Evolutionary conservation across 768 basidiomycete genomes (phyloP).

Genomic region (Boletus subparvulus): DNA sequence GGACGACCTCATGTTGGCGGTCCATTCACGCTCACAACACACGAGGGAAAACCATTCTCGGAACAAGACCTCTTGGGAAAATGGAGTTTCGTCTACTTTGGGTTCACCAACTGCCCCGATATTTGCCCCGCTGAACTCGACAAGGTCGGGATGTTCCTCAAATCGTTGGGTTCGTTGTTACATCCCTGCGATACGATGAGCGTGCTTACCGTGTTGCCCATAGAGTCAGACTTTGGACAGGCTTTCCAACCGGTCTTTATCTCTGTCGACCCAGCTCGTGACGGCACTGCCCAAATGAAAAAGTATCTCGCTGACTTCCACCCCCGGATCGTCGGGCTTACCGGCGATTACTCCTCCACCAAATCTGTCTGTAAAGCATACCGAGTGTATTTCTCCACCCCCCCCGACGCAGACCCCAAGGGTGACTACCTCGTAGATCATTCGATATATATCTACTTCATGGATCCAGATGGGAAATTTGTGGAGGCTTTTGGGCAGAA

Average conservation of each 20-base stretch:
- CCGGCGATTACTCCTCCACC: constrained; percentile 79
- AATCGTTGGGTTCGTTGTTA: constrained; percentile 58
- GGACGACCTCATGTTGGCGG: constrained; percentile 91
- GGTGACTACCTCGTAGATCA: constrained; percentile 98
- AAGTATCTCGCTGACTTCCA: constrained; percentile 85
- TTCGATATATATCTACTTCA: constrained; percentile 96
- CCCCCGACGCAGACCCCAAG: constrained; percentile 77
- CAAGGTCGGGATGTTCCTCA: constrained; percentile 81
- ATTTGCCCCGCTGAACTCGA: constrained; percentile 98
- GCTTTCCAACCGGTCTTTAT: constrained; percentile 91
- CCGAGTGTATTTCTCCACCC: constrained; percentile 98
- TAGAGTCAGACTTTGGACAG: constrained; percentile 68
- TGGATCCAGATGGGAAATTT: constrained; percentile 93
- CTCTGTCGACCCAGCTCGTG: constrained; percentile 94
- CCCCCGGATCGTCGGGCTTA: constrained; percentile 83
- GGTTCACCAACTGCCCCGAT: constrained; percentile 99
- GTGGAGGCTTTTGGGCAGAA: constrained; percentile 96
- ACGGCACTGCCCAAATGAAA: constrained; percentile 59
- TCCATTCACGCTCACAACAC: constrained; percentile 74
- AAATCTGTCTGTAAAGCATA: constrained; percentile 93
- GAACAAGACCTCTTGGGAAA: constrained; percentile 83
- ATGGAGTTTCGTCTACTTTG: constrained; percentile 94
- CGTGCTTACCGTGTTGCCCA: constrained; percentile 7
- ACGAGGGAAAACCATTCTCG: constrained; percentile 69
- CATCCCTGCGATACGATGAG: background rate